Evolutionary conservation across 2,329 filamentous ascomycete species (phyloP).

Genomic region (Fusarium algeriense): DNA sequence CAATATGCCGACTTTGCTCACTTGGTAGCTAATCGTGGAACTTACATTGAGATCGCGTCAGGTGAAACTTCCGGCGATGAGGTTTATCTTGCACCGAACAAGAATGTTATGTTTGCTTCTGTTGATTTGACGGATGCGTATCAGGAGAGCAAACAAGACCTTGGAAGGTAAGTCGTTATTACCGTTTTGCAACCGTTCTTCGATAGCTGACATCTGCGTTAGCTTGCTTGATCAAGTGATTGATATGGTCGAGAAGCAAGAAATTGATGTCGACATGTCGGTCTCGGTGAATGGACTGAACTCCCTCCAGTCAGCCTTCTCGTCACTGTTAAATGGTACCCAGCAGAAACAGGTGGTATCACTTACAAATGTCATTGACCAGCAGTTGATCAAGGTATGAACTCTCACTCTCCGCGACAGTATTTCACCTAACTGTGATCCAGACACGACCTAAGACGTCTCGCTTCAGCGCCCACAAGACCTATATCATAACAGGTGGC

Average conservation of each 20-base stretch:
- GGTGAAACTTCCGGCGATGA: conserved; percentile 19
- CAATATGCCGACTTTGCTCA: conserved; percentile 37
- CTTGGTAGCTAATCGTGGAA: conserved; percentile 33
- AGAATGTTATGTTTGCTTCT: conserved; percentile 42
- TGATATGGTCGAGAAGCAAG: conserved; percentile 21
- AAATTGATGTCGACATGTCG: conserved; percentile 11
- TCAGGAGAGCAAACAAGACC: conserved; percentile 27
- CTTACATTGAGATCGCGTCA: conserved; percentile 30
- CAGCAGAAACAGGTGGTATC: conserved; percentile 35
- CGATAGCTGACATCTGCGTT: background rate
- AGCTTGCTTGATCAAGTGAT: conserved; percentile 31
- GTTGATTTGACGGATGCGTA: conserved; percentile 40
- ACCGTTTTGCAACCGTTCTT: background rate
- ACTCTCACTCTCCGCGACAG: background rate
- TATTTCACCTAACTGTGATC: conserved; percentile 2
- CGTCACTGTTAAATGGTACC: conserved; percentile 5
- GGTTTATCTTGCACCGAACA: conserved; percentile 18
- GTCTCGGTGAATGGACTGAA: conserved; percentile 21
- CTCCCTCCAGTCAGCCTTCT: conserved; percentile 27
- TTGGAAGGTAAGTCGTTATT: conserved; percentile 29
- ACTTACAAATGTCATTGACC: background rate
- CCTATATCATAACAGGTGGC: conserved; percentile 43
- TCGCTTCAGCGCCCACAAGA: conserved; percentile 30
- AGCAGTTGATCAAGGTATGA: conserved; percentile 33
- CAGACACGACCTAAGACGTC: conserved; percentile 38